phyloP scores from a whole-genome alignment of 805 yeast genomes.

The Teunomyces gatunensis region DNA sequence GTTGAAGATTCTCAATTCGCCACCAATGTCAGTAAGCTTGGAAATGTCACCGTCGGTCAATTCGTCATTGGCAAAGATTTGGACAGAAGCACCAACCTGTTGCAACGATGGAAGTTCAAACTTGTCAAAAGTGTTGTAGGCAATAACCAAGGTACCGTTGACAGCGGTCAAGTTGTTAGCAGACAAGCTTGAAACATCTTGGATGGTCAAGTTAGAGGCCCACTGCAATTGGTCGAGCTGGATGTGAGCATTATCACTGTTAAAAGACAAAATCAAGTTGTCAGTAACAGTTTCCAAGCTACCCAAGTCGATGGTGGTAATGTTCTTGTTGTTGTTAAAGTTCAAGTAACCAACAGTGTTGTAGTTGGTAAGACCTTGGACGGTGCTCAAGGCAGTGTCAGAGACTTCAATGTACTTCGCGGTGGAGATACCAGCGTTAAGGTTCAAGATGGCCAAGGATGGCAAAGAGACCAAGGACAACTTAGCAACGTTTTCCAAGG shows the following conservation, averaged over 20 bases:
- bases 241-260: constrained; percentile 34
- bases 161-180: constrained; percentile 34
- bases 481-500: constrained; percentile 26
- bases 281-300: constrained; percentile 32
- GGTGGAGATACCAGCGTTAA: constrained; percentile 34
- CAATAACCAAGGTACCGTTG: constrained; percentile 40
- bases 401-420: constrained; percentile 34
- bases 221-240: constrained; percentile 34
- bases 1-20: constrained; percentile 41
- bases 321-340: constrained; percentile 44
- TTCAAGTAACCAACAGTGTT: constrained; percentile 32
- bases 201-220: constrained; percentile 45
- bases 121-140: constrained; percentile 37
- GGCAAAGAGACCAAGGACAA: constrained; percentile 41
- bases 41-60: constrained; percentile 28
- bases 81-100: constrained; percentile 38
- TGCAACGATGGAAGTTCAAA: constrained; percentile 29
- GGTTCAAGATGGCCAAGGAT: constrained; percentile 36
- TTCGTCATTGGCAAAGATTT: constrained; percentile 43
- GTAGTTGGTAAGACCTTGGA: constrained; percentile 33
- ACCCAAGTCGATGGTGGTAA: constrained; percentile 32
- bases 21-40: constrained; percentile 35
- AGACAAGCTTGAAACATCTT: constrained; percentile 34
- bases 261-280: constrained; percentile 39
- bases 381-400: constrained; percentile 40